Base-by-base conservation (phyloP, 1,284 basidiomycete genomes). In the Violaceomyces palustris region DNA sequence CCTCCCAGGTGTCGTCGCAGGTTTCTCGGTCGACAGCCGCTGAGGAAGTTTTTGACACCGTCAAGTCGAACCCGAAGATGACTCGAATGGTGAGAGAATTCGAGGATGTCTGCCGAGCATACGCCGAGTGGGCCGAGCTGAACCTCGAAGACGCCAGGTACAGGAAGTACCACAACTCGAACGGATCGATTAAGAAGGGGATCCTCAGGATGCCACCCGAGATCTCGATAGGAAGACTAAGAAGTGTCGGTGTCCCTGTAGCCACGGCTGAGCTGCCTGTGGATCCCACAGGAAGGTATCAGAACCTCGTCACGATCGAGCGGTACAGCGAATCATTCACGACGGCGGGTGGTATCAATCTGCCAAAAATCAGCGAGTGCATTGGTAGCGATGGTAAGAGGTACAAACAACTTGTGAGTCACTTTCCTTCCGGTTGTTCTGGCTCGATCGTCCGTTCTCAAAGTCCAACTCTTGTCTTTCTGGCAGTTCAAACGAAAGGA, bases 401-500 rank as follows among this genome's bases (percentile, higher is more conserved):
- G 35, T 87, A 91, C 74, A 86, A 80, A 52, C 89, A 97, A 72
- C 74, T 97, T 72, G 91, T 92, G 60, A 71, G 83, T 40, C 18
- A 75, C 2, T 9, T 1, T n/a, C 35, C 6, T 24, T 4, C 7
- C n/a, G 33, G 12, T 35, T 9, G 18, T 10, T 18, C 34, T 9
- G 10, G 4, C 12, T 22, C n/a, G 11, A 8, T 4, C n/a, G n/a
- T n/a, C n/a, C n/a, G n/a, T n/a, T n/a, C n/a, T n/a, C n/a, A n/a
- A n/a, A n/a, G n/a, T n/a, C n/a, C 18, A 11, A 15, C 8, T 35
- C 34, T 3, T n/a, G 9, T 2, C 12, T 10, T 31, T 17, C 9
- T 42, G 19, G 3, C 56, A 96, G 88, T 94, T 92, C 78, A 98
- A 98, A 74, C 87, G 88, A 10, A 82, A 86, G 74, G 81, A 84